Conservation (phyloP, 176 grass and related monocot genomes). For the Guadua angustifolia region DNA sequence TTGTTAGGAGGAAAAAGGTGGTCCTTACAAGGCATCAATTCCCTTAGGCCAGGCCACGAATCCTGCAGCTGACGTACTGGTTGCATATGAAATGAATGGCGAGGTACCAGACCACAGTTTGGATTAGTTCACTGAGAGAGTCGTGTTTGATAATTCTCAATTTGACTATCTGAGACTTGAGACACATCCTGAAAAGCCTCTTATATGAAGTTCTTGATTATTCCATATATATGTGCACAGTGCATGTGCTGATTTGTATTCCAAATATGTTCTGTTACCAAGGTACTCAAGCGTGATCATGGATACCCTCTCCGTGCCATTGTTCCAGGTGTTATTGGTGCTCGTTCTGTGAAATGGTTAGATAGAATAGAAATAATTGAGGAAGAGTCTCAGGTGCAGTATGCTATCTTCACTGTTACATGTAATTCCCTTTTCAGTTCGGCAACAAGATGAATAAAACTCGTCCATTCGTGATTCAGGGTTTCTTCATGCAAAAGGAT, state of each 20-base stretch:
- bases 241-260: neutral
- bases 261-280: conserved; percentile 5
- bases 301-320: conserved; percentile 63
- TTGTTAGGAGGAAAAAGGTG: conserved; percentile 80
- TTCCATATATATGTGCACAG: neutral
- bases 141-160: neutral
- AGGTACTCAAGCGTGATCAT: conserved; percentile 72
- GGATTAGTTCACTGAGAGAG: neutral
- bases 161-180: neutral
- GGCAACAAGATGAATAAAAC: neutral
- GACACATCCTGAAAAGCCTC: neutral
- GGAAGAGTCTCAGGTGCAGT: conserved; percentile 53
- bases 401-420: neutral
- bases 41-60: conserved; percentile 65
- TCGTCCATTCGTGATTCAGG: conserved; percentile 45
- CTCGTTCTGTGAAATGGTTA: conserved; percentile 75
- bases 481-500: conserved; percentile 84
- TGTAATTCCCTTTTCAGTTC: conserved; percentile 20
- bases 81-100: conserved; percentile 94
- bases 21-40: conserved; percentile 84
- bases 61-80: conserved; percentile 74
- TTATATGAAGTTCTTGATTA: neutral
- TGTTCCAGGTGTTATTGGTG: conserved; percentile 75
- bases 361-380: conserved; percentile 61
- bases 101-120: conserved; percentile 46